These are phyloP conservation scores for Alternaria novae-zelandiae DNA, from an alignment of 2,329 filamentous ascomycete genomes.

Conservation along the genomic window DNA sequence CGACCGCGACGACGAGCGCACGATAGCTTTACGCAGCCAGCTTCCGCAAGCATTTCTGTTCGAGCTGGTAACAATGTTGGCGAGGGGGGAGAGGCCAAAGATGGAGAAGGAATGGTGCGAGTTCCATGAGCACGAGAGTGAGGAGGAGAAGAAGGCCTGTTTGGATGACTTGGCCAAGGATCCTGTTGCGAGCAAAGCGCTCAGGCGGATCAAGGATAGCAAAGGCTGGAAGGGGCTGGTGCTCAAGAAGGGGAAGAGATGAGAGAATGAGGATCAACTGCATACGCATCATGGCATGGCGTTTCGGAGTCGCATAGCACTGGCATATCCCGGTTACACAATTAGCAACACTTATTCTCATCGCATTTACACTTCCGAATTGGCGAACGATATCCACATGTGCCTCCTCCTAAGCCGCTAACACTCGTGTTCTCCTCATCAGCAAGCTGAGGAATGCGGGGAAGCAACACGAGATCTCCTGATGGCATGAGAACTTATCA, in stretches of 20 bases:
- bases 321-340: not conserved
- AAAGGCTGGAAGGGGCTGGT: conserved; percentile 47
- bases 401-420: not conserved
- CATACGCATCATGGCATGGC: not conserved
- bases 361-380: not conserved
- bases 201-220: conserved; percentile 42
- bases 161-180: conserved; percentile 41
- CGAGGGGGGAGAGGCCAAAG: conserved; percentile 42
- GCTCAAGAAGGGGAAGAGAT: conserved; percentile 46
- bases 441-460: conserved; percentile 1
- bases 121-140: conserved; percentile 45
- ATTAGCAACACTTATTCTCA: not conserved
- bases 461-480: conserved; percentile 10
- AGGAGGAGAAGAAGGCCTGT: conserved; percentile 42
- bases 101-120: conserved; percentile 47
- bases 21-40: conserved; percentile 38
- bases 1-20: conserved; percentile 41
- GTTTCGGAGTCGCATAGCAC: not conserved
- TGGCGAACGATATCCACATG: not conserved
- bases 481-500: not conserved
- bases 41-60: conserved; percentile 45
- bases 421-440: not conserved
- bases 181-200: conserved; percentile 36
- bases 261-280: not conserved
- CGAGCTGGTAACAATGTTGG: conserved; percentile 42